Percentiles rank a stretch among this genome's conserved stretches.
Conservation (phyloP, 2,329 filamentous ascomycete species). For the Eutypella sp. region DNA sequence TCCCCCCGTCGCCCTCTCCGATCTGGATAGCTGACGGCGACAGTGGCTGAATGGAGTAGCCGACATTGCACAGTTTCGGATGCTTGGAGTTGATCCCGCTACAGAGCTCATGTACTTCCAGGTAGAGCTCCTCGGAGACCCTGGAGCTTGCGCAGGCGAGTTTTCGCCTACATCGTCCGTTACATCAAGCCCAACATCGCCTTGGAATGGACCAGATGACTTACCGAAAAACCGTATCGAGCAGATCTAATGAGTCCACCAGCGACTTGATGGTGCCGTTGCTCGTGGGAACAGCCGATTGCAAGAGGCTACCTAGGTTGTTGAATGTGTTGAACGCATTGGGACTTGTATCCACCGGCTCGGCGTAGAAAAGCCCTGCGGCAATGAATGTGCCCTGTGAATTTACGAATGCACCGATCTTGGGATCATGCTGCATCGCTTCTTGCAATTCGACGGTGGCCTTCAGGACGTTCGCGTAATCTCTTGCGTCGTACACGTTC, state of each 20-base stretch:
- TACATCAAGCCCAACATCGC: too few species aligned
- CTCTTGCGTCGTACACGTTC: slow-evolving; percentile 9
- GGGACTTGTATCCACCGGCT: neutral
- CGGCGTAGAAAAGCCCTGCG: slow-evolving; percentile 13
- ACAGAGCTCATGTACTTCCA: slow-evolving; percentile 7
- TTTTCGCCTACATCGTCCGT: neutral
- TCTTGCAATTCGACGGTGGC: slow-evolving; percentile 8
- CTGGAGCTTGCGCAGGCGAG: slow-evolving; percentile 3
- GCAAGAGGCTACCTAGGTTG: slow-evolving; percentile 9
- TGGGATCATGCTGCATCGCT: slow-evolving; percentile 14
- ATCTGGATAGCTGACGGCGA: neutral
- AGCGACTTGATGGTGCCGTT: slow-evolving; percentile 4
- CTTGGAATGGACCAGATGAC: neutral
- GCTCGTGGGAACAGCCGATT: neutral
- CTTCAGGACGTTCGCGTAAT: slow-evolving; percentile 9
- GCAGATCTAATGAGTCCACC: neutral
- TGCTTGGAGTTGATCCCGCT: slow-evolving; percentile 1
- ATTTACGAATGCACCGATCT: slow-evolving; percentile 10
- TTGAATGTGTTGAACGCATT: slow-evolving; percentile 11
- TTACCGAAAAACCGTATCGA: neutral
- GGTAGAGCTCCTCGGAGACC: slow-evolving; percentile 10
- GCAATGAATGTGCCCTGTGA: slow-evolving; percentile 5
- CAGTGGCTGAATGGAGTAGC: slow-evolving; percentile 10
- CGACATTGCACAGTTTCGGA: slow-evolving; percentile 1
- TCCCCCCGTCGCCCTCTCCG: slow-evolving; percentile 4